These are phyloP conservation scores for Myochromella boudieri DNA, from an alignment of 768 basidiomycete species.

Conservation along the genomic window DNA sequence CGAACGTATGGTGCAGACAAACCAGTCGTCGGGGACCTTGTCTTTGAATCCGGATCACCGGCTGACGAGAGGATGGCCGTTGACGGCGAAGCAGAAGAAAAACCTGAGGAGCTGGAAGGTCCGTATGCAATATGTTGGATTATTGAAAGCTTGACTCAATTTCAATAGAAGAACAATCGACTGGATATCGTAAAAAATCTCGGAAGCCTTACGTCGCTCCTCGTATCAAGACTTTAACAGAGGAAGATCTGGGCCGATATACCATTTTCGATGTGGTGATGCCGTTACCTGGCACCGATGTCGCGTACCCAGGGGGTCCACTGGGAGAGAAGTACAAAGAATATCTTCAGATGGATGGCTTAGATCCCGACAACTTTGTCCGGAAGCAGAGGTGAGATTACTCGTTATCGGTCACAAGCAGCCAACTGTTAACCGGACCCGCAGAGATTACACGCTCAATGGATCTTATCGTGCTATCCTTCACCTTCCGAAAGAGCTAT, in stretches of 20 bases:
- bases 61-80: slow-evolving; percentile 32
- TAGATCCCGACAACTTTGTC: slow-evolving; percentile 87
- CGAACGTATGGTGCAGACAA: slow-evolving; percentile 69
- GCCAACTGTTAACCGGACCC: not conserved
- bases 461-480: slow-evolving; percentile 94
- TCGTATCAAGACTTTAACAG: slow-evolving; percentile 74
- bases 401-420: not conserved
- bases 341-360: slow-evolving; percentile 80
- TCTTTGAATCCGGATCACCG: slow-evolving; percentile 55
- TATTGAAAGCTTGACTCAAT: not conserved
- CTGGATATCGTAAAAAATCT: slow-evolving; percentile 31
- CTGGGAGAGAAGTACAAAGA: slow-evolving; percentile 86
- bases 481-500: slow-evolving; percentile 78
- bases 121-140: no score
- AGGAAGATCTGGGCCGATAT: slow-evolving; percentile 77
- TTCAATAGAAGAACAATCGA: slow-evolving; percentile 21
- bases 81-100: slow-evolving; percentile 32
- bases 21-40: slow-evolving; percentile 88
- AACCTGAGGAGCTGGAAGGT: slow-evolving; percentile 30
- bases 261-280: slow-evolving; percentile 94
- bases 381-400: slow-evolving; percentile 80
- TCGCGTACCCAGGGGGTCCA: slow-evolving; percentile 85
- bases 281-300: slow-evolving; percentile 95
- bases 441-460: slow-evolving; percentile 86
- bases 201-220: slow-evolving; percentile 64